Percentiles rank a stretch among this genome's conserved stretches.
Evolutionary conservation across 345 rosid genomes (phyloP).

Genomic region (Lepidium sativum): DNA sequence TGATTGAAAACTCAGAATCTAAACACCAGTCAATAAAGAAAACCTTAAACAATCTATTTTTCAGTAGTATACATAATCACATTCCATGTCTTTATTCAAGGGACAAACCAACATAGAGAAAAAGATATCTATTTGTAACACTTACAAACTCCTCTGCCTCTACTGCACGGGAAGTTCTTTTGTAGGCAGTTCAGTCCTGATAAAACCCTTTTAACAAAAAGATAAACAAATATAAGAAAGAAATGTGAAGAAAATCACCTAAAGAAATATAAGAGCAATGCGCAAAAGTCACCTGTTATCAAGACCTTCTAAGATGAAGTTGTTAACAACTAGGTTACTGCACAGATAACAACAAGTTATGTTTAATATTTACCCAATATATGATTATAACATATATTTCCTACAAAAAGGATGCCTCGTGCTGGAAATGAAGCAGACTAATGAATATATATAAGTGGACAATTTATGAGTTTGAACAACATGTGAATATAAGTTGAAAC

Average conservation of each 20-base stretch:
- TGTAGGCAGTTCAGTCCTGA: slow-evolving; percentile 55
- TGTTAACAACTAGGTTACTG: slow-evolving; percentile 67
- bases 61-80: neutral
- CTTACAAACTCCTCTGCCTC: slow-evolving; percentile 17
- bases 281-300: too few relatives aligned
- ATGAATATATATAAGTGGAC: neutral
- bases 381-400: neutral
- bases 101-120: too few relatives aligned
- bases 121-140: neutral
- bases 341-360: slow-evolving; percentile 17
- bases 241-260: too few relatives aligned
- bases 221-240: neutral
- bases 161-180: slow-evolving; percentile 46
- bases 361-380: neutral
- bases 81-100: neutral
- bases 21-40: neutral
- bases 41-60: neutral
- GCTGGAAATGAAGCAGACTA: neutral
- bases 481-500: neutral
- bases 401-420: neutral
- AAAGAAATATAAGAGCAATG: too few relatives aligned
- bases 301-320: slow-evolving; percentile 35
- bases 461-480: neutral
- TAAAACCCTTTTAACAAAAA: slow-evolving; percentile 26
- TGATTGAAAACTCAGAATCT: slow-evolving; percentile 46